Evolutionary conservation across 345 rosid species (phyloP).

Genomic region (Triadica sebifera): DNA sequence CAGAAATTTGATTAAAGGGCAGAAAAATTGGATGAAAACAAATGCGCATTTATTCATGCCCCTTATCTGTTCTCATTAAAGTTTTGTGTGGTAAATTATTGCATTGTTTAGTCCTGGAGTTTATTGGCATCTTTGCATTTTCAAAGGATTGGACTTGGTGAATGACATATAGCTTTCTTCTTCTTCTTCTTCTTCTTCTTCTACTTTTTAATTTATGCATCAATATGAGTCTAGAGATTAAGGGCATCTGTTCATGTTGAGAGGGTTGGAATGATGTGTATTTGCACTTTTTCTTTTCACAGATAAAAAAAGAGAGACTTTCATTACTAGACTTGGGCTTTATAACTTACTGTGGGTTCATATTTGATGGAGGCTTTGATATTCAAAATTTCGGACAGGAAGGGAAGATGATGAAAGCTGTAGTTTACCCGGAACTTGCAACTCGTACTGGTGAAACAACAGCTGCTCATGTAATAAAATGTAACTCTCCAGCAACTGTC

Average conservation of each 20-base stretch:
- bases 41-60: neutral
- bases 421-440: slow-evolving; percentile 84
- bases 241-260: neutral
- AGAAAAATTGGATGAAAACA: neutral
- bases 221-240: neutral
- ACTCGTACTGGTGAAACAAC: slow-evolving; percentile 76
- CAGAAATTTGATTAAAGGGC: neutral
- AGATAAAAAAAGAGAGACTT: neutral
- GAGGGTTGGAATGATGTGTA: neutral
- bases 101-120: neutral
- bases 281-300: neutral
- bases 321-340: neutral
- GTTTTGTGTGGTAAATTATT: neutral
- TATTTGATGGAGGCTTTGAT: slow-evolving; percentile 18
- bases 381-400: slow-evolving; percentile 48
- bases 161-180: neutral
- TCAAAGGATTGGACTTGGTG: no score
- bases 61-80: neutral
- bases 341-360: neutral
- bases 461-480: slow-evolving; percentile 66
- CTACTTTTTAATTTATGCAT: no score
- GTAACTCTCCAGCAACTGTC: slow-evolving; percentile 70
- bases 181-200: no score
- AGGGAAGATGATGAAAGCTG: slow-evolving; percentile 73
- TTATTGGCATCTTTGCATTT: neutral